Percentiles rank a stretch among this genome's conserved stretches.
Evolutionary conservation across 768 basidiomycete species (phyloP).

Genomic region (Hirschioporus abietinus): DNA sequence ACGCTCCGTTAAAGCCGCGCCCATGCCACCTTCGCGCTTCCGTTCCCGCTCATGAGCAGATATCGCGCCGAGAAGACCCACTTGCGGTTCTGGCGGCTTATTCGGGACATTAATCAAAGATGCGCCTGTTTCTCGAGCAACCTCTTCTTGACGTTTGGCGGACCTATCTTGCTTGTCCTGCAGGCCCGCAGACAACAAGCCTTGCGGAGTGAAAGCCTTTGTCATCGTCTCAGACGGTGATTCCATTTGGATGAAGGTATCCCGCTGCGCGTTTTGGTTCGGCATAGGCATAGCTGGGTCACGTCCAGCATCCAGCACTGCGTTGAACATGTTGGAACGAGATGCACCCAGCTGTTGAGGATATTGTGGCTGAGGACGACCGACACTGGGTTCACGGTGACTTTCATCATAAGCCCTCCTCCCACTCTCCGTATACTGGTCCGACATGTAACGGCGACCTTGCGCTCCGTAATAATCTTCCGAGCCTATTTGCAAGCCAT

Average conservation of each 20-base stretch:
- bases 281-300: constrained; percentile 33
- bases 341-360: constrained; percentile 44
- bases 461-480: constrained; percentile 37
- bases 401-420: constrained; percentile 50
- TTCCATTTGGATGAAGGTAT: constrained; percentile 75
- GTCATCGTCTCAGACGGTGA: constrained; percentile 69
- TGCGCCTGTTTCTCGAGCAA: constrained; percentile 86
- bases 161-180: constrained; percentile 95
- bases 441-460: constrained; percentile 47
- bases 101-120: constrained; percentile 94
- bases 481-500: background rate
- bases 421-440: constrained; percentile 45
- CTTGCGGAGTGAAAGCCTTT: constrained; percentile 93
- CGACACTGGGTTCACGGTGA: constrained; percentile 27
- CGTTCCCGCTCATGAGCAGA: constrained; percentile 92
- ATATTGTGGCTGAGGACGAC: constrained; percentile 51
- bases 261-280: constrained; percentile 33
- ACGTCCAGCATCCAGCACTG: constrained; percentile 71
- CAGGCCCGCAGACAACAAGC: constrained; percentile 88
- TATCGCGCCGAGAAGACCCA: constrained; percentile 92
- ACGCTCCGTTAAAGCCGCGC: constrained; percentile 89
- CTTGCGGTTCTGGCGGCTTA: constrained; percentile 92
- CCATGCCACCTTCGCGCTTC: constrained; percentile 92
- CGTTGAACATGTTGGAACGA: constrained; percentile 81
- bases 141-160: constrained; percentile 90